Conservation (phyloP, 2,329 filamentous ascomycete species). For the Penicillium digitatum region DNA sequence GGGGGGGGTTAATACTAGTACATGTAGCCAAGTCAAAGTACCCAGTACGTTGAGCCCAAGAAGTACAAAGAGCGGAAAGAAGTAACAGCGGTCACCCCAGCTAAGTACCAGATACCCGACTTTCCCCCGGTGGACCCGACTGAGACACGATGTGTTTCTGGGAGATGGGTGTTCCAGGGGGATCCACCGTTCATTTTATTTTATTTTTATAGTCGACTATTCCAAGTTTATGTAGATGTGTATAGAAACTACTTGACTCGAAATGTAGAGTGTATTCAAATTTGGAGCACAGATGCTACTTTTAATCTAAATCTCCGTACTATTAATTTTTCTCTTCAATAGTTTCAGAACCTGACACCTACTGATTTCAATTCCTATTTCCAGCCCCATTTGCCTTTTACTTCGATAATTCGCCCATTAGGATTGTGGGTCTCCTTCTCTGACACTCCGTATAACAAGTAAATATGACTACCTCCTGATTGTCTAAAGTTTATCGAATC, state of each 20-base stretch:
- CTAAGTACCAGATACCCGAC: conserved; percentile 20
- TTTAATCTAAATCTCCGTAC: neutral
- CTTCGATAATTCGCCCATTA: neutral
- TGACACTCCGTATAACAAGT: neutral
- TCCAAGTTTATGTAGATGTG: neutral
- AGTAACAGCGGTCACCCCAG: neutral
- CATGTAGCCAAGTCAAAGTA: too few species aligned
- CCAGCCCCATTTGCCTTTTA: neutral
- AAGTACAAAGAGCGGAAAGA: neutral
- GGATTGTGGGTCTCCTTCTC: neutral
- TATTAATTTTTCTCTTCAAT: neutral
- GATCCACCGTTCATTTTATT: conserved; percentile 2
- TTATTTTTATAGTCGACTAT: neutral
- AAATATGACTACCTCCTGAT: neutral
- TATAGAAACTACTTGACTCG: too few species aligned
- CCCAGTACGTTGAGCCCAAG: neutral
- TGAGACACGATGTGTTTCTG: conserved; percentile 38
- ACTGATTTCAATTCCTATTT: neutral
- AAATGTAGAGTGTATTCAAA: too few species aligned
- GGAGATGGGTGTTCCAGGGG: conserved; percentile 1
- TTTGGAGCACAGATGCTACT: too few species aligned
- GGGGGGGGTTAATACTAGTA: too few species aligned
- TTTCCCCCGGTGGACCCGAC: conserved; percentile 9
- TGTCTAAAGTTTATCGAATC: neutral
- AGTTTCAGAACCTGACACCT: neutral